Percentiles rank a stretch among this genome's conserved stretches.
phyloP scores from a whole-genome alignment of 257 asterid genomes.

The Coffea canephora region DNA sequence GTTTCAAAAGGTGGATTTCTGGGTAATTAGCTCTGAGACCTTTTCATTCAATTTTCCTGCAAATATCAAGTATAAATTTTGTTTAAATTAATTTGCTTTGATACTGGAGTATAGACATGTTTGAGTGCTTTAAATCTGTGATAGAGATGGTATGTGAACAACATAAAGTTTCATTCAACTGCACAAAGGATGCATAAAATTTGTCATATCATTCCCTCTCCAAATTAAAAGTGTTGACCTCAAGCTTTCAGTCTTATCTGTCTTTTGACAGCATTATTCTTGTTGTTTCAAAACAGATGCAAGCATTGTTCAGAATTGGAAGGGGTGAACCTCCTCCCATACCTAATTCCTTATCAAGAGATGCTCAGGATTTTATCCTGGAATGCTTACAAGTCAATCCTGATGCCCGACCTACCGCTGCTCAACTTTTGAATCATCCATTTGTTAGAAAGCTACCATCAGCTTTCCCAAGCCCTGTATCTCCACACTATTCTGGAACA shows the following conservation, averaged over 20 bases:
- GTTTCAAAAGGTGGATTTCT: background rate
- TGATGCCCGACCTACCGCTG: slow-evolving; percentile 65
- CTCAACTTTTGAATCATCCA: slow-evolving; percentile 78
- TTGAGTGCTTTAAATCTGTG: background rate
- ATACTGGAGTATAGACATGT: background rate
- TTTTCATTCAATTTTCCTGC: background rate
- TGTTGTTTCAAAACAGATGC: slow-evolving; percentile 42
- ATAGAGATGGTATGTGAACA: background rate
- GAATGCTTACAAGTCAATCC: slow-evolving; percentile 80
- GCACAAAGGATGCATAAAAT: background rate
- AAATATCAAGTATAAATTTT: background rate
- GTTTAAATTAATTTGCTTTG: background rate
- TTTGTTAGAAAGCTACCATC: slow-evolving; percentile 59
- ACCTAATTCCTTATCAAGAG: slow-evolving; percentile 70
- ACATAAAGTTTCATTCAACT: background rate
- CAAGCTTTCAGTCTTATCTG: slow-evolving; percentile 4
- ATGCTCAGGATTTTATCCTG: slow-evolving; percentile 69
- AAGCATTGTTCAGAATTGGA: slow-evolving; percentile 72
- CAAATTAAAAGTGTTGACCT: background rate
- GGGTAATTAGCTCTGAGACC: background rate
- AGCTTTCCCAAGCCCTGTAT: slow-evolving; percentile 40
- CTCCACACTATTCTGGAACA: slow-evolving; percentile 44
- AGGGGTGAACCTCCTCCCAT: slow-evolving; percentile 74
- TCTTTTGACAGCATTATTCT: background rate
- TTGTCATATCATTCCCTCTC: background rate